Evolutionary conservation across 1,284 basidiomycete genomes (phyloP).

Genomic region (Cystodermella granulosa): DNA sequence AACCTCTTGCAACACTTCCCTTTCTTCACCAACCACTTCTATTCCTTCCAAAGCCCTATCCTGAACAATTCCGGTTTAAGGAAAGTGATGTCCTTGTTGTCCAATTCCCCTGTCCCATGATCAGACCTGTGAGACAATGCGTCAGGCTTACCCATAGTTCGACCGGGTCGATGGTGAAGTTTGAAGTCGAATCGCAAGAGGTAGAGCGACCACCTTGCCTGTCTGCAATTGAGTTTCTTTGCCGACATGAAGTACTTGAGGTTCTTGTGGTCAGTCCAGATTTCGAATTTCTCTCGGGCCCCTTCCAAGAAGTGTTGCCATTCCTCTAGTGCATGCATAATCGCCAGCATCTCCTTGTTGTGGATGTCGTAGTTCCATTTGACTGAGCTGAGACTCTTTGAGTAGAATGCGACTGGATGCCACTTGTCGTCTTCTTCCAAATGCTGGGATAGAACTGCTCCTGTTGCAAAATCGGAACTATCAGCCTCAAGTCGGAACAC

Average conservation of each 20-base stretch:
- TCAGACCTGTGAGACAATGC: constrained; percentile 10
- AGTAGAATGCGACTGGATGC: constrained; percentile 5
- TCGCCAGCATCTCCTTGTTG: constrained; percentile 10
- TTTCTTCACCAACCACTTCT: constrained; percentile 1
- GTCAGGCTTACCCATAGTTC: constrained; percentile 15
- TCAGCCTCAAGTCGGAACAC: neutral
- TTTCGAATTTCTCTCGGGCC: neutral
- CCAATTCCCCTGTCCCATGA: constrained; percentile 6
- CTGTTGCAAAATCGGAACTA: neutral
- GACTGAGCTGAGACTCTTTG: neutral
- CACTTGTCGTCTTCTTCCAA: neutral
- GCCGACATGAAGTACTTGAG: neutral
- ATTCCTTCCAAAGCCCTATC: constrained; percentile 3
- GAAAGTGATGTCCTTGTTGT: constrained; percentile 10
- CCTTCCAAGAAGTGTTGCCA: constrained; percentile 9
- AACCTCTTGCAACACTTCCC: constrained; percentile 5
- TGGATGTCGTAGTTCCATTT: constrained; percentile 12
- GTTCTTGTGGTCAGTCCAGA: constrained; percentile 4
- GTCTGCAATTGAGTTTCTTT: constrained; percentile 1
- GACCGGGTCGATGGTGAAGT: neutral
- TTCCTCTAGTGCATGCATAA: constrained; percentile 5
- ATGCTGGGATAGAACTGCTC: neutral
- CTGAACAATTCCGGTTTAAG: constrained; percentile 4
- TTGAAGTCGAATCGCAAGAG: constrained; percentile 2
- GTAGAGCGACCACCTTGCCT: constrained; percentile 1